These are phyloP conservation scores for Xylaria sp. DNA, from an alignment of 2,329 filamentous ascomycete species.

Conservation along the genomic window DNA sequence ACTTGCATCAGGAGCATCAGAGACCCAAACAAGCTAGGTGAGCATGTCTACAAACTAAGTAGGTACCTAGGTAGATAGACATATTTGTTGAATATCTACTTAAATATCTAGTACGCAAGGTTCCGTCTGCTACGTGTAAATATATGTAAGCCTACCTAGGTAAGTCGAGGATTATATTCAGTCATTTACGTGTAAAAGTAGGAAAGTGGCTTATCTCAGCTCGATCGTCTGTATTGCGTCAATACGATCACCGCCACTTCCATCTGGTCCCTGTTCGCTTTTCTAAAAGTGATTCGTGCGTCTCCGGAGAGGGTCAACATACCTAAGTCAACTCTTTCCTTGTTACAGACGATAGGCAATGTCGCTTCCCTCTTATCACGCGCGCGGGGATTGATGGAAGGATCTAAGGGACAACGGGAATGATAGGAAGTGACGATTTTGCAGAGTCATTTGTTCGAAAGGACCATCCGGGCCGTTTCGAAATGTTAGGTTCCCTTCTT, in stretches of 20 bases:
- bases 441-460: neutral
- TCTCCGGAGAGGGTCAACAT: neutral
- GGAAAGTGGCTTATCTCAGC: no score
- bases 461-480: neutral
- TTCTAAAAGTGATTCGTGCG: neutral
- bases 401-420: neutral
- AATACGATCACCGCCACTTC: neutral
- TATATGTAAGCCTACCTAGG: no score
- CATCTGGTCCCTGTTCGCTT: neutral
- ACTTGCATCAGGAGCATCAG: conserved; percentile 9
- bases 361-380: conserved; percentile 14
- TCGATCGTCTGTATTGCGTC: no score
- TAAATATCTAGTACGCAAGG: no score
- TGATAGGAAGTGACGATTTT: neutral
- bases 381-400: neutral
- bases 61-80: no score
- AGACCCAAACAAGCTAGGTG: neutral
- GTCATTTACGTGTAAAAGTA: no score
- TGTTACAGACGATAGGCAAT: neutral
- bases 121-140: no score
- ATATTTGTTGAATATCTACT: no score
- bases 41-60: no score
- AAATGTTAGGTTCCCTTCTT: conserved; percentile 2
- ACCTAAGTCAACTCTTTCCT: conserved; percentile 8
- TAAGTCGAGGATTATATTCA: no score